Evolutionary conservation across 1,284 basidiomycete genomes (phyloP).

Genomic region (Malassezia japonica): DNA sequence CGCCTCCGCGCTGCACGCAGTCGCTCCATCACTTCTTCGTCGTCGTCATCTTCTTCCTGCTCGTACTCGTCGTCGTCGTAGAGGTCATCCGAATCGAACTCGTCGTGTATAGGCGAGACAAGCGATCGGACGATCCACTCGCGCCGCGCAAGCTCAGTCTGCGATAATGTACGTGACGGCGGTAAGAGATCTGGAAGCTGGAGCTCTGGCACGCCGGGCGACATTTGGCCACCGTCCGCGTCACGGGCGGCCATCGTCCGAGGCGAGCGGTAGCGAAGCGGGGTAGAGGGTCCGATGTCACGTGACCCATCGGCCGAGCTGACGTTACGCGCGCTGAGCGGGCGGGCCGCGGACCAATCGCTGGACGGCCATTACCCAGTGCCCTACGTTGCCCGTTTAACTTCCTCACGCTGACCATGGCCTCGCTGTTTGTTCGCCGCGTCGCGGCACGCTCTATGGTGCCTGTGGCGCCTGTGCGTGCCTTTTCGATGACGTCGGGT

Average conservation of each 20-base stretch:
- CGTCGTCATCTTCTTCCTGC: slow-evolving; percentile 8
- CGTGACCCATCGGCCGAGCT: too few species aligned
- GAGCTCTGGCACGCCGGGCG: not conserved
- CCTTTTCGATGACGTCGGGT: slow-evolving; percentile 1
- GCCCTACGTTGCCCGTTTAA: too few species aligned
- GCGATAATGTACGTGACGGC: not conserved
- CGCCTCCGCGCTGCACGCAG: slow-evolving; percentile 9
- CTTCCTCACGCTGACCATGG: slow-evolving; percentile 5
- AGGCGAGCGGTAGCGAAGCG: too few species aligned
- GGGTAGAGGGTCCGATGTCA: too few species aligned
- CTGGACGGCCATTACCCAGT: too few species aligned
- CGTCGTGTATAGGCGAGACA: not conserved
- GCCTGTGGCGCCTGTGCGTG: slow-evolving; percentile 3
- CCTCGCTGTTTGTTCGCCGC: slow-evolving; percentile 10
- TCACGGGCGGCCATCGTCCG: too few species aligned
- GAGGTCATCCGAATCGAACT: not conserved
- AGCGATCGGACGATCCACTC: not conserved
- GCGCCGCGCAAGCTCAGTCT: not conserved
- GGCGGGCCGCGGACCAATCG: too few species aligned
- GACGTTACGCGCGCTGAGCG: too few species aligned
- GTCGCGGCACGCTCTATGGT: slow-evolving; percentile 5
- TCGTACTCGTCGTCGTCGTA: not conserved
- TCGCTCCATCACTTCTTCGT: slow-evolving; percentile 11
- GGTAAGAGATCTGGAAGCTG: not conserved
- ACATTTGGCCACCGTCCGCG: too few species aligned